A percentile compares a stretch with the other conserved stretches of the same genome.
phyloP scores from a whole-genome alignment of 1,139 yeast species.

The Sugiyamaella sp. region DNA sequence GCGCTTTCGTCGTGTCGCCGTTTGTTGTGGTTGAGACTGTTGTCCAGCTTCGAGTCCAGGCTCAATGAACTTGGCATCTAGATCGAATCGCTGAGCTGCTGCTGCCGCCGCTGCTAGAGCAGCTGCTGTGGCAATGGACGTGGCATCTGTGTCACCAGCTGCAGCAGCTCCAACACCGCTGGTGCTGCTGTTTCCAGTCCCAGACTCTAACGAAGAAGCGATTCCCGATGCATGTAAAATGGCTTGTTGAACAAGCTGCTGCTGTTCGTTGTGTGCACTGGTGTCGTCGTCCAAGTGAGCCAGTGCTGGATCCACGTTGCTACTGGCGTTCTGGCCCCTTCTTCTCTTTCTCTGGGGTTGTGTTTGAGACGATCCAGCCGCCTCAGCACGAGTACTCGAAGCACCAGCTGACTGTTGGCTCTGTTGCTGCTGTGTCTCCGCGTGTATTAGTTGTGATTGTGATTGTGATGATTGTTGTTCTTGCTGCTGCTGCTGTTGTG shows the following conservation, averaged over 20 bases:
- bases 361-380: background rate
- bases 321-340: slow-evolving; percentile 15
- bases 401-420: background rate
- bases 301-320: slow-evolving; percentile 30
- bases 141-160: slow-evolving; percentile 1
- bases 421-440: background rate
- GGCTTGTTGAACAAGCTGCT: slow-evolving; percentile 35
- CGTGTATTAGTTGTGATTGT: background rate
- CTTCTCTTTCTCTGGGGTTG: slow-evolving; percentile 3
- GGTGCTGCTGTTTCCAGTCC: background rate
- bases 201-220: slow-evolving; percentile 28
- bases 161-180: slow-evolving; percentile 10
- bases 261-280: slow-evolving; percentile 20
- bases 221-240: slow-evolving; percentile 37
- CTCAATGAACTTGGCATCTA: background rate
- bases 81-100: slow-evolving; percentile 6
- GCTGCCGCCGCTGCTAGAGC: slow-evolving; percentile 16
- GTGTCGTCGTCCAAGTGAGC: slow-evolving; percentile 27
- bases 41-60: slow-evolving; percentile 7
- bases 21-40: slow-evolving; percentile 9
- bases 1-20: background rate
- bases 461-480: slow-evolving; percentile 14
- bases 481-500: slow-evolving; percentile 12
- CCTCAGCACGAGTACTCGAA: no score
- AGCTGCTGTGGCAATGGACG: slow-evolving; percentile 14